phyloP scores from a whole-genome alignment of 257 asterid genomes.

The Apocynum venetum region DNA sequence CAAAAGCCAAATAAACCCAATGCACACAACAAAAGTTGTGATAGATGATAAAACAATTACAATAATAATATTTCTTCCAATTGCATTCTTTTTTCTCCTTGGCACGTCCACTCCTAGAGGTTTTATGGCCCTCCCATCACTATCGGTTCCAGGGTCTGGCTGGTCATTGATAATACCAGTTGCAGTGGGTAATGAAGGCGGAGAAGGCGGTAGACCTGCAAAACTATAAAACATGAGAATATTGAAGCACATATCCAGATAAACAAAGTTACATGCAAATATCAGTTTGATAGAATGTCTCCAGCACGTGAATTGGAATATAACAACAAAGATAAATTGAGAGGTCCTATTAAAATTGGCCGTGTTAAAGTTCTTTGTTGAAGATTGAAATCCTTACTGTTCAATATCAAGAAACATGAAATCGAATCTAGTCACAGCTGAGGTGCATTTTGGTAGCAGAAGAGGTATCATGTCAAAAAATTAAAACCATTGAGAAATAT shows the following conservation, averaged over 20 bases:
- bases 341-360: not conserved
- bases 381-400: not conserved
- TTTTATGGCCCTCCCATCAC: constrained; percentile 49
- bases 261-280: not conserved
- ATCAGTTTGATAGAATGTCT: not conserved
- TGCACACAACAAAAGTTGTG: constrained; percentile 56
- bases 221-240: constrained; percentile 15
- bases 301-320: not conserved
- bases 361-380: not conserved
- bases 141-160: constrained; percentile 38
- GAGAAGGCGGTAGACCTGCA: constrained; percentile 88
- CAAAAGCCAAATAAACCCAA: constrained; percentile 59
- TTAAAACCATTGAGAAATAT: not conserved
- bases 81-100: constrained; percentile 38
- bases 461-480: not conserved
- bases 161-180: constrained; percentile 43
- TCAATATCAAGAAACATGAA: not conserved
- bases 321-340: not conserved
- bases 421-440: not conserved
- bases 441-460: too few relatives aligned
- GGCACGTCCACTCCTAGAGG: constrained; percentile 80
- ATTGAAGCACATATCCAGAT: constrained; percentile 8
- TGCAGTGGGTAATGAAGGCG: constrained; percentile 53
- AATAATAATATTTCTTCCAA: constrained; percentile 38
- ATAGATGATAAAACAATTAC: constrained; percentile 59